phyloP scores from a whole-genome alignment of 2,329 filamentous ascomycete species.

The Calonectria montana region DNA sequence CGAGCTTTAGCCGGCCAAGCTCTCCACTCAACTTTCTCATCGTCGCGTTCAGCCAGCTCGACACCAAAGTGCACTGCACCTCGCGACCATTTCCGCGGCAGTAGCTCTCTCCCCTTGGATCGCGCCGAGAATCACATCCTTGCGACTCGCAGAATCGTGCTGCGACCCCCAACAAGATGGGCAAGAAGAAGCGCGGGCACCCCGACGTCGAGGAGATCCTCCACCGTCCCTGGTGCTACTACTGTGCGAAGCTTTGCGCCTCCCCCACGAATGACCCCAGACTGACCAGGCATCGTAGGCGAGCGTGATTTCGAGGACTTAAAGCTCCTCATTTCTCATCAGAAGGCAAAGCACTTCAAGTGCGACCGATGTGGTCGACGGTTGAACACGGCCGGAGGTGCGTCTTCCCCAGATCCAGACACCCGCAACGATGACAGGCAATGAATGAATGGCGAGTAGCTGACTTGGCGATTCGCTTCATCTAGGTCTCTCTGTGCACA shows the following conservation, averaged over 20 bases:
- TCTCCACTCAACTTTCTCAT: slow-evolving; percentile 33
- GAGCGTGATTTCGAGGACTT: slow-evolving; percentile 98
- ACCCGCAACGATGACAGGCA: neutral
- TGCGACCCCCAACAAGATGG: slow-evolving; percentile 63
- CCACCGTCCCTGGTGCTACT: slow-evolving; percentile 94
- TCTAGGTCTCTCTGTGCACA: slow-evolving; percentile 90
- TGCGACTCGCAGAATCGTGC: neutral
- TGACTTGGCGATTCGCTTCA: slow-evolving; percentile 26
- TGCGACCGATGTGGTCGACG: slow-evolving; percentile 90
- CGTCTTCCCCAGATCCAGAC: slow-evolving; percentile 39
- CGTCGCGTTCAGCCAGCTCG: slow-evolving; percentile 40
- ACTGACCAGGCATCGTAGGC: slow-evolving; percentile 55
- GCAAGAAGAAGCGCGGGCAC: slow-evolving; percentile 90
- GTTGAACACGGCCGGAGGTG: slow-evolving; percentile 94
- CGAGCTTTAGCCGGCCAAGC: slow-evolving; percentile 43
- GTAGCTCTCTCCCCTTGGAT: slow-evolving; percentile 25
- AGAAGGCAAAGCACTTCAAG: slow-evolving; percentile 99
- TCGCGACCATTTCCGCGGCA: slow-evolving; percentile 29
- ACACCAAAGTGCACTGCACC: slow-evolving; percentile 34
- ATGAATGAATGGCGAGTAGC: neutral
- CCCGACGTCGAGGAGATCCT: slow-evolving; percentile 91
- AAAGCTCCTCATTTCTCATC: slow-evolving; percentile 95
- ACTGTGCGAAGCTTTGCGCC: slow-evolving; percentile 68
- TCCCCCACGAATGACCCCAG: slow-evolving; percentile 21
- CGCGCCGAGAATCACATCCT: slow-evolving; percentile 5